Base-by-base conservation (phyloP, 163 green algal species). In the Chloroidium sp. region DNA sequence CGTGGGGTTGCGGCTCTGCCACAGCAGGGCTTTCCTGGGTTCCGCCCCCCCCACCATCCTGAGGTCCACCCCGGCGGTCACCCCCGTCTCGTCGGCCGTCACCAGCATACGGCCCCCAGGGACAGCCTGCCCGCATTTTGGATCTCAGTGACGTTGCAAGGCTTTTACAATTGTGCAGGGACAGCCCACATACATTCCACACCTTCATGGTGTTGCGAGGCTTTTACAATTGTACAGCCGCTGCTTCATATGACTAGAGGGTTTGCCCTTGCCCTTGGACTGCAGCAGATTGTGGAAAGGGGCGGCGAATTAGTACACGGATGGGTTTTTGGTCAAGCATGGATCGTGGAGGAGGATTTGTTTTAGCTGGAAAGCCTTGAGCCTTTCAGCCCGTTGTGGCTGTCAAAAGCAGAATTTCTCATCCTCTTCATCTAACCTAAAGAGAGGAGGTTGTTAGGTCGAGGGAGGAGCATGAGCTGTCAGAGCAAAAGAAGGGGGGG, bases 71-170 rank as follows among this genome's bases (percentile, higher is more conserved):
- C 86, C 81, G 14, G 85, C 83, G 59, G 91, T 75, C 59, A 62
- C 62, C 60, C 88, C 88, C 0, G 80, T 68, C 64, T 81, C 85
- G 62, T 91, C 88, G 10, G 78, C 85, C 57, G 78, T 84, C 57
- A 84, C 85, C 57, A 92, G 83, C 61, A 91, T 81, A 76, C 85
- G 85, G 59, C 88, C 88, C 1, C 85, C 88, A 0, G 88, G 85
- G 68, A 92, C 69, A 69, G 85, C 76, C 81, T 84, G 74, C 74
- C 64, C 1, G 69, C 69, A 13, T 14, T 6, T 14, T 76, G 69
- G 6, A 13, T 76, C 6, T 14, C 36, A 36, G 36, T 36, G 36
- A 13, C 3, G 69, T 13, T 60, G 57, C 6, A 3, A 76, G 12
- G 6, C 69, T 14, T 76, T 13, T 3, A 76, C 69, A 76, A 10